Evolutionary conservation across 2,329 filamentous ascomycete species (phyloP).

Genomic region (Zymoseptoria pseudotritici): DNA sequence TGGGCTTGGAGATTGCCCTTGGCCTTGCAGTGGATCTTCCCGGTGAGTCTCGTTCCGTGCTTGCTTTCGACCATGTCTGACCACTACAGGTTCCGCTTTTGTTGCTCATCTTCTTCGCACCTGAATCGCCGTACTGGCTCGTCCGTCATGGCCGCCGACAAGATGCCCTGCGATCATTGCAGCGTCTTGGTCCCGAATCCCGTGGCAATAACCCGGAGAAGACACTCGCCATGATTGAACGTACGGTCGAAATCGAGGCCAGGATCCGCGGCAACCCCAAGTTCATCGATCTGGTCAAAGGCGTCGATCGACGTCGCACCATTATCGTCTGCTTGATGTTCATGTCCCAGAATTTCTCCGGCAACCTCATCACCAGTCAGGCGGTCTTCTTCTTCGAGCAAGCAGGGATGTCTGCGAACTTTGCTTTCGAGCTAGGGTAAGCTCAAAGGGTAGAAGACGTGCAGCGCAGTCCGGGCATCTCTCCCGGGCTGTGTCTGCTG

Average conservation of each 20-base stretch:
- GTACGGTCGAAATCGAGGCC: slow-evolving; percentile 46
- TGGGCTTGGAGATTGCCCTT: slow-evolving; percentile 42
- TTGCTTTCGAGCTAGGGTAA: too few species aligned
- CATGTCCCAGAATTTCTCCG: slow-evolving; percentile 50
- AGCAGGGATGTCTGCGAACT: slow-evolving; percentile 21
- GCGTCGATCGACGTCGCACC: slow-evolving; percentile 40
- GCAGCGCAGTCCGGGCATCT: too few species aligned
- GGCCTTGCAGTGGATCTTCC: slow-evolving; percentile 46
- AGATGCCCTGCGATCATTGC: slow-evolving; percentile 30
- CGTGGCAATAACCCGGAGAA: slow-evolving; percentile 5
- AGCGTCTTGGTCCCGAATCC: slow-evolving; percentile 20
- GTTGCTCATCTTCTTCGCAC: slow-evolving; percentile 22
- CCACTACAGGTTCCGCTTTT: slow-evolving; percentile 16
- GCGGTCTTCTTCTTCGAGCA: slow-evolving; percentile 37
- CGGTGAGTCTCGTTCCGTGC: slow-evolving; percentile 17
- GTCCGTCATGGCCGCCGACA: slow-evolving; percentile 30
- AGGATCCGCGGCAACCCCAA: slow-evolving; percentile 40
- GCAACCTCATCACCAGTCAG: slow-evolving; percentile 54
- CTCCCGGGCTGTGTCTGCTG: too few species aligned
- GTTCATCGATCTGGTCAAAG: slow-evolving; percentile 47
- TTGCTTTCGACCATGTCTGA: slow-evolving; percentile 27
- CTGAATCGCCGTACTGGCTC: slow-evolving; percentile 34
- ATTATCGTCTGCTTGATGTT: slow-evolving; percentile 35
- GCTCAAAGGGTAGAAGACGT: too few species aligned
- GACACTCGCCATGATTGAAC: slow-evolving; percentile 32